Evolutionary conservation across 768 basidiomycete species (phyloP), one percentile per base, ranked within the genome.

Genomic region (Tulasnella sp.): DNA sequence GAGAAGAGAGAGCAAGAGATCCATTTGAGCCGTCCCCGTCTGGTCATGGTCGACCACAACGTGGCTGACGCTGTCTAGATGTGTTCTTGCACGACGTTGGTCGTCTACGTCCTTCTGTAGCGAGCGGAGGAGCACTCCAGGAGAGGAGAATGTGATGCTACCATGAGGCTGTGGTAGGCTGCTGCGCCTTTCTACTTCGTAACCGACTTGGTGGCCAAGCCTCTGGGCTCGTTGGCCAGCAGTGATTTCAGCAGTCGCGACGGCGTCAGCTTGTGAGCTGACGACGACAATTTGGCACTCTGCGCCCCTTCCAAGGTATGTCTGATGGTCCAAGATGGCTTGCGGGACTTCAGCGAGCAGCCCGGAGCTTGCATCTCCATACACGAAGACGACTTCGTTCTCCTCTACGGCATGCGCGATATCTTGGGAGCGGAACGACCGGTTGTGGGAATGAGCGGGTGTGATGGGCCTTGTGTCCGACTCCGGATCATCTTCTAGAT

Each of bases 331-430:
- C 65, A 98, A 84, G 75, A 97, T 88, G 63, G 97, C 84, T 79
- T 97, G 95, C 5, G 95, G 95, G 32, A 97, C 87, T 79, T 98
- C 95, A 0, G 95, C 97, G 7, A 94, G 96, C 82, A 97, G 97
- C 1, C 95, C 94, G 1, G 92, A 94, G 40, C 94, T 93, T 2
- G 94, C 94, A 7, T 90, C 87, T 63, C 93, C 93, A 89, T 94
- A 90, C 75, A 90, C 88, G 76, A 96, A 88, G 0, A 91, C 91
- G 72, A 97, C 93, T 16, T 94, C 91, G 79, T 96, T 88, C 36
- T 86, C 80, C 22, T 82, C 81, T 75, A 98, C 88, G 74, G 90
- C 88, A 1, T 83, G 78, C 67, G 96, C 78, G 47, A 97, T 83
- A 11, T 90, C 85, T 5, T 84, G 81, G 1, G 89, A 84, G 74